Base-by-base conservation (phyloP, 2,329 filamentous ascomycete species). In the Cadophora sp. region DNA sequence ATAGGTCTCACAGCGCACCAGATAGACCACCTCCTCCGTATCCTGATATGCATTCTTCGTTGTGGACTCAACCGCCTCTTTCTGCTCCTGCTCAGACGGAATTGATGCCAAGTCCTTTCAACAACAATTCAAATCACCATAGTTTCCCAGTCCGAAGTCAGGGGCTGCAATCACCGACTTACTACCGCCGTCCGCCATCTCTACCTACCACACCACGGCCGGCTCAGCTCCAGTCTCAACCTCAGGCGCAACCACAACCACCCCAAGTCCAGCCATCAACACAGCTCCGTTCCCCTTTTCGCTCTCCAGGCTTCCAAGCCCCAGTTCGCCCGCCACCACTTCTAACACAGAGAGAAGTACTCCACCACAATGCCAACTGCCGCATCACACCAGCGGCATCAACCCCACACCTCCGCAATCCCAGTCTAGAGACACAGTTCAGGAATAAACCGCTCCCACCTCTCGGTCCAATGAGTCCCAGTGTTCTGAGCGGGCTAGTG, bases 371-470 rank as follows among this genome's bases (percentile, higher is more conserved):
- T 0, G 36, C 59, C 55, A 61, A 22, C 67, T 64, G 18, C 33
- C 61, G 11, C 36, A 61, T 18, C 20, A 62, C n/a, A 39, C 65
- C 47, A 14, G 48, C 16, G 9, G 59, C n/a, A 30, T 60, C 22
- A 55, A 69, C 33, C 41, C 62, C 33, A 33, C 67, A 51, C 51
- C 67, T 20, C 4, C 13, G 43, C 1, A 36, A 9, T 4, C 20
- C 11, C 41, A 62, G 20, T 1, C 33, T 53, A 13, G 36, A 36
- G n/a, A 36, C 66, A 18, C 39, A 63, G 27, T 63, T 65, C 27
- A 67, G 62, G 61, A 63, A 61, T 18, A 69, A 72, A 36, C 66
- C 70, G 0, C 27, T 72, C 5, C 70, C 68, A 3, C 66, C 66
- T 7, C 45, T 68, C 1, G 68, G 68, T 4, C 70, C 70, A 1